These are phyloP conservation scores for Acacia melanoxylon DNA, from an alignment of 306 rosid species.

Conservation along the genomic window DNA sequence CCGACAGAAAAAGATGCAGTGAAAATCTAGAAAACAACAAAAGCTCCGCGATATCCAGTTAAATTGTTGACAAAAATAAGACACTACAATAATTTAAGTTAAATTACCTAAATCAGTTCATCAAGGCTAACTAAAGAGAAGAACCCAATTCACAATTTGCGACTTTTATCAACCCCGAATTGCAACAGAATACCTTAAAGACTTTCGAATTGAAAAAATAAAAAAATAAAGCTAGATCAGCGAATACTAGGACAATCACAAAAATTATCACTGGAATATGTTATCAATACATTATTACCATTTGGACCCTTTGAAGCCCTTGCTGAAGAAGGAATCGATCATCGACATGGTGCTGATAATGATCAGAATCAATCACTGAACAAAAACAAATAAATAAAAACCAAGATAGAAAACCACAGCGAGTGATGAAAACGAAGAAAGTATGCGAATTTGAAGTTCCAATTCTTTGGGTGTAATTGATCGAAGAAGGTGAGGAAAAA, in stretches of 20 bases:
- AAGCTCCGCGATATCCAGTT: no score
- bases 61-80: neutral
- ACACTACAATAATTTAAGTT: neutral
- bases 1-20: neutral
- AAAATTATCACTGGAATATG: neutral
- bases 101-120: conserved; percentile 2
- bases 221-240: neutral
- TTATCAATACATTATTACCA: conserved; percentile 51
- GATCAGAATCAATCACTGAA: conserved; percentile 41
- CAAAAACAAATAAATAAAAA: conserved; percentile 12
- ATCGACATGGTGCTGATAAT: conserved; percentile 58
- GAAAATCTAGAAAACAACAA: neutral
- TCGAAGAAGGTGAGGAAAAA: neutral
- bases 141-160: neutral
- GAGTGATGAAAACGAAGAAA: neutral
- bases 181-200: neutral
- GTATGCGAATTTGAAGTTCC: neutral
- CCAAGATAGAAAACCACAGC: conserved; percentile 26
- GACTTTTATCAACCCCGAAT: neutral
- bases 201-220: neutral
- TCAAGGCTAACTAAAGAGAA: neutral
- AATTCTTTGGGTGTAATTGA: neutral
- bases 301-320: conserved; percentile 87
- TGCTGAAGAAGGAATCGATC: conserved; percentile 91
- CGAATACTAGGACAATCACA: neutral